Percentiles rank a stretch among this genome's conserved stretches.
These are phyloP conservation scores for Cercospora zeina DNA, from an alignment of 2,329 filamentous ascomycete genomes.

Conservation along the genomic window DNA sequence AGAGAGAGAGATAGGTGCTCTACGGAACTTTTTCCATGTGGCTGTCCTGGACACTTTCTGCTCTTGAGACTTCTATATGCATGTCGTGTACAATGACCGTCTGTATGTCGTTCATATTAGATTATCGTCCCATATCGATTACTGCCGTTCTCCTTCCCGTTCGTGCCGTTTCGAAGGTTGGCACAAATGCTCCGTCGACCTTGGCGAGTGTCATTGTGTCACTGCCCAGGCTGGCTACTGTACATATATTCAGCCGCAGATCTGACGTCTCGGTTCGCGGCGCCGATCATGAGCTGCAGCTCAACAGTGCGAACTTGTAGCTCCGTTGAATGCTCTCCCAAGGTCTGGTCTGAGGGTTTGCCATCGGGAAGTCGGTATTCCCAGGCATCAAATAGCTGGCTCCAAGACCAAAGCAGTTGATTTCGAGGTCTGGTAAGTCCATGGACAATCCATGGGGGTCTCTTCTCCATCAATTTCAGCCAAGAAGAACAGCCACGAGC, in stretches of 20 bases:
- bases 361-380: neutral
- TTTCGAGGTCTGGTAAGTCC: neutral
- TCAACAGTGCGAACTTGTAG: neutral
- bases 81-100: neutral
- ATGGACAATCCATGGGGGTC: too few species aligned
- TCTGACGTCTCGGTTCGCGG: neutral
- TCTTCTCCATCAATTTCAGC: neutral
- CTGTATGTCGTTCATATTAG: slow-evolving; percentile 7
- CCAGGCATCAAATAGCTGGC: neutral
- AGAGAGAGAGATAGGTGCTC: neutral
- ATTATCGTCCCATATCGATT: neutral
- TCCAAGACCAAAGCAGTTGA: neutral
- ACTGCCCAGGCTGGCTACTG: neutral
- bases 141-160: neutral
- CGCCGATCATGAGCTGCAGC: neutral
- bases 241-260: neutral
- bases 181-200: neutral
- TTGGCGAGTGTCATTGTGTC: neutral
- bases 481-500: slow-evolving; percentile 5
- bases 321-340: neutral
- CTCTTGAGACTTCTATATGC: neutral
- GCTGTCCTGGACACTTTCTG: neutral
- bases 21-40: neutral
- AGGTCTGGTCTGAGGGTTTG: neutral
- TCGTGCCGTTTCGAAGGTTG: neutral